phyloP scores from a whole-genome alignment of 345 rosid genomes.

The Conringia planisiliqua region DNA sequence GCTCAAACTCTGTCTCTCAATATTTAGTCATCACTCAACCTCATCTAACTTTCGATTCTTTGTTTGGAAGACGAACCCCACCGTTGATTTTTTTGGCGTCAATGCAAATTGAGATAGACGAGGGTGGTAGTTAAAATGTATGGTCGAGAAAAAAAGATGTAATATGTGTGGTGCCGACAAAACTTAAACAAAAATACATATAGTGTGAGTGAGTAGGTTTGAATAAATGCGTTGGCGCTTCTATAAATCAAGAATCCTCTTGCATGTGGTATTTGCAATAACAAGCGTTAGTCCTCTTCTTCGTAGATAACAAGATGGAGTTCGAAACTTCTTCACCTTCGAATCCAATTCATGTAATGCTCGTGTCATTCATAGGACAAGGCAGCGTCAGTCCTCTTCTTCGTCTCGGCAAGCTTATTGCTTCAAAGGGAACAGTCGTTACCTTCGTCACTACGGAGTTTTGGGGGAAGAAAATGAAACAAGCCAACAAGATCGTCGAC shows the following conservation, averaged over 20 bases:
- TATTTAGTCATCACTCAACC: too few species aligned
- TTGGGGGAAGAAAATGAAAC: slow-evolving; percentile 48
- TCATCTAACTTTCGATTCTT: too few species aligned
- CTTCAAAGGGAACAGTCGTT: slow-evolving; percentile 60
- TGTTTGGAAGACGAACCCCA: too few species aligned
- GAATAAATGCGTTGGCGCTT: background rate
- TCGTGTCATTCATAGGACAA: slow-evolving; percentile 72
- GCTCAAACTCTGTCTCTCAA: too few species aligned
- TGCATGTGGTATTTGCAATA: too few species aligned
- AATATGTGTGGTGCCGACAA: too few species aligned
- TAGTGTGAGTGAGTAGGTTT: background rate
- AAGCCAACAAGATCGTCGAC: slow-evolving; percentile 41
- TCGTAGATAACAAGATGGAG: background rate
- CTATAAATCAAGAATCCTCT: background rate
- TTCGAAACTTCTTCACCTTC: background rate
- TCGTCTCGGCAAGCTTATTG: slow-evolving; percentile 59
- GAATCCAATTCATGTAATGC: slow-evolving; percentile 43
- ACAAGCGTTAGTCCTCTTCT: too few species aligned
- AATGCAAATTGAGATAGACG: background rate
- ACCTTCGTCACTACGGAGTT: slow-evolving; percentile 46
- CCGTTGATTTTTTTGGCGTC: too few species aligned
- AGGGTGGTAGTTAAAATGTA: background rate
- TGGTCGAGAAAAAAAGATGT: too few species aligned
- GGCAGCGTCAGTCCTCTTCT: slow-evolving; percentile 74
- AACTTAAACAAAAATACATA: too few species aligned